Conservation (phyloP, 2,329 filamentous ascomycete genomes). For the Colletotrichum lindemuthianum region DNA sequence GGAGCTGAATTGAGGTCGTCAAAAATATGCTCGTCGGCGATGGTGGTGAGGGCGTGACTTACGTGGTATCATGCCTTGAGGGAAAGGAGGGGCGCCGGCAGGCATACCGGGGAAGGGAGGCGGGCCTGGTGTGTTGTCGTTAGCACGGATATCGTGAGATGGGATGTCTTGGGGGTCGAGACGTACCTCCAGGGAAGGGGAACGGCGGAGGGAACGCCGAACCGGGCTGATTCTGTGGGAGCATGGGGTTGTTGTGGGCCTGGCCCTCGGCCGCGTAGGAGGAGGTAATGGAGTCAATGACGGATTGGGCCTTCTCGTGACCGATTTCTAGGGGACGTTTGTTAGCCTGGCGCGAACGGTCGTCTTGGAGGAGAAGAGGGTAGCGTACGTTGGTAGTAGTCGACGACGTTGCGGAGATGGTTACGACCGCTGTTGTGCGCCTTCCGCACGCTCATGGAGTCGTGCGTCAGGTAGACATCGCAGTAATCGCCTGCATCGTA, state of each 20-base stretch:
- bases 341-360: slow-evolving; percentile 17
- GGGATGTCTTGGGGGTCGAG: slow-evolving; percentile 35
- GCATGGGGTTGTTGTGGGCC: slow-evolving; percentile 84
- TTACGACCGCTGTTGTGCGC: slow-evolving; percentile 97
- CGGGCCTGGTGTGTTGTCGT: slow-evolving; percentile 55
- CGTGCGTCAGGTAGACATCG: slow-evolving; percentile 99
- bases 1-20: slow-evolving; percentile 54
- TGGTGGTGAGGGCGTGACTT: slow-evolving; percentile 46
- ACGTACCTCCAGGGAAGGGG: slow-evolving; percentile 68
- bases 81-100: slow-evolving; percentile 51
- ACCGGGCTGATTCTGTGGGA: slow-evolving; percentile 74
- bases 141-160: slow-evolving; percentile 20
- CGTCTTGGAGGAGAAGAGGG: slow-evolving; percentile 1
- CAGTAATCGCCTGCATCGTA: slow-evolving; percentile 82
- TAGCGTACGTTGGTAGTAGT: slow-evolving; percentile 91
- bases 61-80: slow-evolving; percentile 61
- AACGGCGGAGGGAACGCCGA: slow-evolving; percentile 64
- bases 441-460: slow-evolving; percentile 99
- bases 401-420: slow-evolving; percentile 95
- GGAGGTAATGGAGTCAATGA: slow-evolving; percentile 97
- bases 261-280: slow-evolving; percentile 97
- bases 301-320: slow-evolving; percentile 97
- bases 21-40: background rate
- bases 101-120: slow-evolving; percentile 68
- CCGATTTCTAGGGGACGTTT: slow-evolving; percentile 78